A percentile compares a stretch with the other conserved stretches of the same genome.
Conservation (phyloP, 306 rosid species). For the Cucurbita ficifolia region DNA sequence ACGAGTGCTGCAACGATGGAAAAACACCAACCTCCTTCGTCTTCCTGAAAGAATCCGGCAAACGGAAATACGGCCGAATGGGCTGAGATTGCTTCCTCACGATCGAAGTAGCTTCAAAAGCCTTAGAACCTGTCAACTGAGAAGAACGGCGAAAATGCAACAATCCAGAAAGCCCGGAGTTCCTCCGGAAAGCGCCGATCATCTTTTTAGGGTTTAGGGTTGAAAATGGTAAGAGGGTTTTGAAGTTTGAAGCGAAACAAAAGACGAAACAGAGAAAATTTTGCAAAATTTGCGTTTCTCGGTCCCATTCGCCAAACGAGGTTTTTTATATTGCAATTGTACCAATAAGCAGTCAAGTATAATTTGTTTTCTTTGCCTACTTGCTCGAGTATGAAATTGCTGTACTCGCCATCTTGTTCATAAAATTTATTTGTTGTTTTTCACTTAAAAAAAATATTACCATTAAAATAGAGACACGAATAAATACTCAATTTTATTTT, state of each 20-base stretch:
- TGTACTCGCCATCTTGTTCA: neutral
- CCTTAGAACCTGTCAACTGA: neutral
- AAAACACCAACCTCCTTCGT: slow-evolving; percentile 22
- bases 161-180: neutral
- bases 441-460: no score
- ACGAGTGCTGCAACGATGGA: slow-evolving; percentile 16
- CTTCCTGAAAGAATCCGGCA: slow-evolving; percentile 22
- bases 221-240: slow-evolving; percentile 1
- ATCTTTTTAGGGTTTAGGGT: neutral
- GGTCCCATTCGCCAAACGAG: neutral
- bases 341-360: neutral
- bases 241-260: neutral
- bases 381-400: neutral
- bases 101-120: slow-evolving; percentile 3
- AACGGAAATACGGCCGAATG: slow-evolving; percentile 26
- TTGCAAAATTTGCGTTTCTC: neutral
- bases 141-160: neutral
- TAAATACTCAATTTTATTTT: no score
- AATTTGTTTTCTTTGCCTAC: neutral
- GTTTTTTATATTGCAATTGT: neutral
- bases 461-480: no score
- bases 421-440: neutral
- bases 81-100: slow-evolving; percentile 14
- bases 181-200: neutral
- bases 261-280: neutral